Evolutionary conservation across 805 yeast species (phyloP).

Genomic region (Yamadazyma phyllophila): DNA sequence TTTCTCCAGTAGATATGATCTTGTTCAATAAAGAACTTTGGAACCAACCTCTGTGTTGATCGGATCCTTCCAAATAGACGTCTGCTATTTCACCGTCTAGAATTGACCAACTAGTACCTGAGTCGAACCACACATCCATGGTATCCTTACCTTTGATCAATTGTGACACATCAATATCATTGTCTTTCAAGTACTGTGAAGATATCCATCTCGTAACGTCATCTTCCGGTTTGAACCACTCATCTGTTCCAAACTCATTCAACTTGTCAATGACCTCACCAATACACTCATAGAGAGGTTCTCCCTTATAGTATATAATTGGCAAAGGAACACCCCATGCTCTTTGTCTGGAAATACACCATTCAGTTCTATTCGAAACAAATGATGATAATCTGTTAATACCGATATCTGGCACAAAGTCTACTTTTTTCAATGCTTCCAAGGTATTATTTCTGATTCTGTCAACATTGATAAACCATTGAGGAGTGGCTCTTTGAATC

Average conservation of each 20-base stretch:
- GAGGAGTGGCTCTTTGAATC: conserved; percentile 93
- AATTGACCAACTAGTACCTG: conserved; percentile 88
- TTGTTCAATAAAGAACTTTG: conserved; percentile 87
- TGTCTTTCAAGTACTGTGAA: conserved; percentile 8
- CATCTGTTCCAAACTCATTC: conserved; percentile 60
- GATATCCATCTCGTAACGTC: conserved; percentile 73
- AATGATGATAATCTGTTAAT: conserved; percentile 68
- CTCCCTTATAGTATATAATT: conserved; percentile 57
- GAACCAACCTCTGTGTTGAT: conserved; percentile 99
- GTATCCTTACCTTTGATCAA: conserved; percentile 79
- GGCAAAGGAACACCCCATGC: conserved; percentile 99
- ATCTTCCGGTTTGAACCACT: conserved; percentile 66
- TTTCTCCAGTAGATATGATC: conserved; percentile 52
- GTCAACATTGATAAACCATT: conserved; percentile 91
- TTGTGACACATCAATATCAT: conserved; percentile 39
- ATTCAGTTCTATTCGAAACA: conserved; percentile 75
- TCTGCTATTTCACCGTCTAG: conserved; percentile 56
- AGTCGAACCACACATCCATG: conserved; percentile 99
- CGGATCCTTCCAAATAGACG: conserved; percentile 94
- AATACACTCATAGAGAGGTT: conserved; percentile 60
- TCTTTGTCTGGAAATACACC: conserved; percentile 98
- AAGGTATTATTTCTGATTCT: conserved; percentile 64
- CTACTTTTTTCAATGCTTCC: conserved; percentile 57
- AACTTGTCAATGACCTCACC: conserved; percentile 56
- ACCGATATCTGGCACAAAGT: conserved; percentile 75